These are phyloP conservation scores for Verticillium klebahnii DNA, from an alignment of 2,329 filamentous ascomycete species.

Conservation along the genomic window DNA sequence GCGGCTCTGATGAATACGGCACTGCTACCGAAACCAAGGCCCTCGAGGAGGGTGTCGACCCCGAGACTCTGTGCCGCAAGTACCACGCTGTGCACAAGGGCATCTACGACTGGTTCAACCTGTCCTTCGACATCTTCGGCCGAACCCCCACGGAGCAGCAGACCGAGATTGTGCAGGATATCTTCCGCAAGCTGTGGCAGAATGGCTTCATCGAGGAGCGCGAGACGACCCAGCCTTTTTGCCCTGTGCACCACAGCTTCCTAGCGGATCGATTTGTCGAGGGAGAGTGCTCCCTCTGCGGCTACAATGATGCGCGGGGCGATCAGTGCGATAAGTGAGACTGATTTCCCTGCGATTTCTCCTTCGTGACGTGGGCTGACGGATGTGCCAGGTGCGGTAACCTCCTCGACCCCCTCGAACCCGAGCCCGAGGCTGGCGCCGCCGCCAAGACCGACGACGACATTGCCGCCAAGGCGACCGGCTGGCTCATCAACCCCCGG, in stretches of 20 bases:
- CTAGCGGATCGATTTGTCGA: slow-evolving; percentile 84
- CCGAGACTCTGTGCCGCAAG: slow-evolving; percentile 83
- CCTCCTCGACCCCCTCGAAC: slow-evolving; percentile 66
- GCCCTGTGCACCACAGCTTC: slow-evolving; percentile 63
- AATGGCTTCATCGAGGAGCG: slow-evolving; percentile 87
- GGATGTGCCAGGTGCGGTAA: slow-evolving; percentile 56
- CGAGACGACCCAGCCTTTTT: slow-evolving; percentile 85
- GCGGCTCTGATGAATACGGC: slow-evolving; percentile 72
- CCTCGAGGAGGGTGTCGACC: slow-evolving; percentile 78
- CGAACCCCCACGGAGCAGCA: slow-evolving; percentile 86
- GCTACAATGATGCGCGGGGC: slow-evolving; percentile 65
- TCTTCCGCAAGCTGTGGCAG: slow-evolving; percentile 81
- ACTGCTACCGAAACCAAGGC: slow-evolving; percentile 96
- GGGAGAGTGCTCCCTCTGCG: slow-evolving; percentile 71
- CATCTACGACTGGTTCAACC: slow-evolving; percentile 95
- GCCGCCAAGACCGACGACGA: slow-evolving; percentile 17
- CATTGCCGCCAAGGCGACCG: slow-evolving; percentile 29
- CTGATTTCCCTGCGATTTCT: not conserved
- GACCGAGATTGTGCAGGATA: slow-evolving; percentile 87
- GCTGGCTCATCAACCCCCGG: slow-evolving; percentile 69
- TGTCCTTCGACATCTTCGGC: slow-evolving; percentile 92
- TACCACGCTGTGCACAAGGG: slow-evolving; percentile 87
- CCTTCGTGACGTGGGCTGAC: not conserved
- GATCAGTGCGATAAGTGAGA: slow-evolving; percentile 59
- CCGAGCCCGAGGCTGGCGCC: slow-evolving; percentile 29